Percentiles rank a stretch among this genome's conserved stretches.
phyloP scores from a whole-genome alignment of 148 eudicot genomes.

The Arctostaphylos glauca region DNA sequence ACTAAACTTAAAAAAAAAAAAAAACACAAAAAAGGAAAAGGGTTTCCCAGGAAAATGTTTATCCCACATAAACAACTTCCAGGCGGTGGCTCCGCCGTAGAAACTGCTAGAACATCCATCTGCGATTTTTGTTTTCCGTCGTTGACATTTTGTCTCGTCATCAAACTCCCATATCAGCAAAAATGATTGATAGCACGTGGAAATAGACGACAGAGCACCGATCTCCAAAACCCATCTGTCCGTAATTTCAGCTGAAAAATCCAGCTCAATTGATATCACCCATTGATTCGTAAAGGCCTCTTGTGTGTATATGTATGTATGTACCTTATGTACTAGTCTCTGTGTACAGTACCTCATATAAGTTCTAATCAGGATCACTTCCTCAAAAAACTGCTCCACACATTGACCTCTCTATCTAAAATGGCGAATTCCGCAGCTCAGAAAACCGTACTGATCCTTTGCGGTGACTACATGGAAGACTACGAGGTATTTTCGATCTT shows the following conservation, averaged over 20 bases:
- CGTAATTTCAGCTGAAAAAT: neutral
- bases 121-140: neutral
- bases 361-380: neutral
- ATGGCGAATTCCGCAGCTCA: constrained; percentile 41
- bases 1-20: no score
- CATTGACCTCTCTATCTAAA: neutral
- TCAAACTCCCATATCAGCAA: neutral
- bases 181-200: neutral
- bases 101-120: neutral
- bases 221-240: neutral
- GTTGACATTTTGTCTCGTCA: neutral
- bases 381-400: constrained; percentile 8
- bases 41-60: no score
- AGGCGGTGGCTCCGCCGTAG: neutral
- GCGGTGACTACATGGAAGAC: constrained; percentile 95
- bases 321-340: no score
- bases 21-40: neutral
- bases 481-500: constrained; percentile 49
- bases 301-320: no score
- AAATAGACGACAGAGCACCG: neutral
- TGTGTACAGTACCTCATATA: neutral
- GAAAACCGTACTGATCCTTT: constrained; percentile 60
- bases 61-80: no score
- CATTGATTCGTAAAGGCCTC: no score
- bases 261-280: neutral